A percentile compares a stretch with the other conserved stretches of the same genome.
Conservation (phyloP, 108 stramenopile genomes). For the Skeletonema menzelii region DNA sequence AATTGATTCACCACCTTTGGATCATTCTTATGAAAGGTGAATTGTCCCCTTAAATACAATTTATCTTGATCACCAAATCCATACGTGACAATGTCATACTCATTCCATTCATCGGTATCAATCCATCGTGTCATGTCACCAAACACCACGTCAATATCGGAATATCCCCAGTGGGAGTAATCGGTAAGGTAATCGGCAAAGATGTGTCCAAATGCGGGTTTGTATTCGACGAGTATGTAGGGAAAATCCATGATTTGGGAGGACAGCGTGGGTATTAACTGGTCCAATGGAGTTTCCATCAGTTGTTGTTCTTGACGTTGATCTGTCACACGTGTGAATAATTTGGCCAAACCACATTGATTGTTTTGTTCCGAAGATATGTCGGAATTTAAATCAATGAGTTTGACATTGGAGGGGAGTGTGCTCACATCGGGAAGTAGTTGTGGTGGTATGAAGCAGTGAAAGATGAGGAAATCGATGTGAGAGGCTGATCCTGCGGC, state of each 20-base stretch:
- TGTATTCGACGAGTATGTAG: conserved; percentile 93
- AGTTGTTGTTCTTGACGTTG: conserved; percentile 38
- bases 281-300: conserved; percentile 35
- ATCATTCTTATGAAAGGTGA: conserved; percentile 89
- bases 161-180: conserved; percentile 95
- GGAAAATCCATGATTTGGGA: conserved; percentile 58
- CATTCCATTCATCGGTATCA: conserved; percentile 71
- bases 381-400: conserved; percentile 60
- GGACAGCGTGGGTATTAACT: conserved; percentile 48
- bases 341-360: conserved; percentile 40
- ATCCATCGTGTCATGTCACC: conserved; percentile 90
- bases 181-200: conserved; percentile 70
- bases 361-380: not conserved
- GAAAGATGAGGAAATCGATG: conserved; percentile 85
- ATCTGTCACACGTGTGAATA: conserved; percentile 56
- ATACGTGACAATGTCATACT: conserved; percentile 92
- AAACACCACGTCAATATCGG: conserved; percentile 92
- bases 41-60: conserved; percentile 91
- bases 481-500: conserved; percentile 66
- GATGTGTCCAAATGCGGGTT: conserved; percentile 92
- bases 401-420: conserved; percentile 65
- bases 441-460: conserved; percentile 66
- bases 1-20: conserved; percentile 70
- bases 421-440: conserved; percentile 14
- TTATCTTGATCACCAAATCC: conserved; percentile 92